phyloP scores from a whole-genome alignment of 2,329 filamentous ascomycete species.

The Alternaria triticimaculans region DNA sequence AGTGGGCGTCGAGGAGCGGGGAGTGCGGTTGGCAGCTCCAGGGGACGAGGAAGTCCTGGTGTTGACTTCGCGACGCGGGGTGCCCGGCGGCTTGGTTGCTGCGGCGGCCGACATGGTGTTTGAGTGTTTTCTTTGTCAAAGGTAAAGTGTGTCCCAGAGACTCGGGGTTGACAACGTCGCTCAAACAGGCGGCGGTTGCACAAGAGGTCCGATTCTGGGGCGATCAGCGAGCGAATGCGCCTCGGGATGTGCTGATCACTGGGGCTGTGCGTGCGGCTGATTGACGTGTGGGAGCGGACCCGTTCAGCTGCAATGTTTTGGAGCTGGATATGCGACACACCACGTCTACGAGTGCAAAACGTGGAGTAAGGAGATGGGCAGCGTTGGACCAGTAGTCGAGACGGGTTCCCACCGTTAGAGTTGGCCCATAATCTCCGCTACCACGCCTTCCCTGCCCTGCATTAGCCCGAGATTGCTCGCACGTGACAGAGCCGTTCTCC shows the following conservation, averaged over 20 bases:
- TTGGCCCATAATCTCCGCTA: slow-evolving; percentile 22
- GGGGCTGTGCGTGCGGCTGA: slow-evolving; percentile 16
- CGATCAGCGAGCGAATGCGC: slow-evolving; percentile 13
- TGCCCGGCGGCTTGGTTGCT: slow-evolving; percentile 47
- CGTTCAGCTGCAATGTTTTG: background rate
- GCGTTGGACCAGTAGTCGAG: slow-evolving; percentile 5
- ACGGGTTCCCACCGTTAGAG: slow-evolving; percentile 19
- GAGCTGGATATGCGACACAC: slow-evolving; percentile 6
- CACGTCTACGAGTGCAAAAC: slow-evolving; percentile 13
- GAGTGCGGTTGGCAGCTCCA: slow-evolving; percentile 41
- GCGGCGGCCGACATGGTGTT: slow-evolving; percentile 44
- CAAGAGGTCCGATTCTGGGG: slow-evolving; percentile 17
- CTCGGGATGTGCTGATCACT: slow-evolving; percentile 9
- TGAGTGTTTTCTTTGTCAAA: slow-evolving; percentile 7
- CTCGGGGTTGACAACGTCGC: slow-evolving; percentile 20
- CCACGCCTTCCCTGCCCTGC: slow-evolving; percentile 18
- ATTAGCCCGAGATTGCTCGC: slow-evolving; percentile 23
- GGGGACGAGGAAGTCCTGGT: slow-evolving; percentile 38
- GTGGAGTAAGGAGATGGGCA: slow-evolving; percentile 8
- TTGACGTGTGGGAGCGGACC: background rate
- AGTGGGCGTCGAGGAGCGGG: slow-evolving; percentile 39
- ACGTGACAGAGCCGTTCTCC: slow-evolving; percentile 20
- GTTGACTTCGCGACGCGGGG: slow-evolving; percentile 33
- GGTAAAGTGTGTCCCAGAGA: slow-evolving; percentile 11
- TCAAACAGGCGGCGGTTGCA: slow-evolving; percentile 13